phyloP scores from a whole-genome alignment of 345 rosid genomes.

The Lumnitzera racemosa region DNA sequence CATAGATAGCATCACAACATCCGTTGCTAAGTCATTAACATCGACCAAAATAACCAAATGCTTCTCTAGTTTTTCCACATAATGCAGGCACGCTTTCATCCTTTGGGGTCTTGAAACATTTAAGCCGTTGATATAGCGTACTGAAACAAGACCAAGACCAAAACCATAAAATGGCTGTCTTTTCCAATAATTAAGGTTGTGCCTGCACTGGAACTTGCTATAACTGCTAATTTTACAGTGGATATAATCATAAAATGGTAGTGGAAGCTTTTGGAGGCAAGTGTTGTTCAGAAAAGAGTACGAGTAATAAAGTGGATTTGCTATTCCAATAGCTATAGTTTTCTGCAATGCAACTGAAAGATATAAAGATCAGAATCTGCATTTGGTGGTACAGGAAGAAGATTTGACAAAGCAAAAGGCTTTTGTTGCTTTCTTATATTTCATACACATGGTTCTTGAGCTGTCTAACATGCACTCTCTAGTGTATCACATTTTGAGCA shows the following conservation, averaged over 20 bases:
- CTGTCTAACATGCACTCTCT: too few relatives aligned
- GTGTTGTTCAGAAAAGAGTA: too few relatives aligned
- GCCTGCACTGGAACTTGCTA: constrained; percentile 61
- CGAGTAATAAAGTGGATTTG: too few relatives aligned
- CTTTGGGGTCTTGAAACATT: constrained; percentile 88
- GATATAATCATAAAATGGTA: constrained; percentile 25
- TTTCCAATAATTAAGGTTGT: constrained; percentile 81
- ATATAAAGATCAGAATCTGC: too few relatives aligned
- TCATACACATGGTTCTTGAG: too few relatives aligned
- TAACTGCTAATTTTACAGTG: constrained; percentile 92
- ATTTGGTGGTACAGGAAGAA: too few relatives aligned
- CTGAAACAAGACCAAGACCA: constrained; percentile 92
- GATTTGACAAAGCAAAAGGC: too few relatives aligned
- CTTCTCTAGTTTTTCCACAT: constrained; percentile 58
- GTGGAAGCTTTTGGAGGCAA: too few relatives aligned
- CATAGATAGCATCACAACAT: constrained; percentile 76
- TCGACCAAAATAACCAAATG: constrained; percentile 33
- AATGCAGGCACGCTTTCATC: constrained; percentile 57
- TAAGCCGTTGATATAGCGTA: constrained; percentile 66
- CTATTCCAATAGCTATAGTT: too few relatives aligned
- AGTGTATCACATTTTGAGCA: too few relatives aligned
- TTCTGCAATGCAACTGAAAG: too few relatives aligned
- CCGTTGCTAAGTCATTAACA: constrained; percentile 63
- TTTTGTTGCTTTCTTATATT: too few relatives aligned
- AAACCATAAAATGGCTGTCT: constrained; percentile 74